Percentiles rank a stretch among this genome's conserved stretches.
Evolutionary conservation across 257 asterid species (phyloP).

Genomic region (Anisodus acutangulus): DNA sequence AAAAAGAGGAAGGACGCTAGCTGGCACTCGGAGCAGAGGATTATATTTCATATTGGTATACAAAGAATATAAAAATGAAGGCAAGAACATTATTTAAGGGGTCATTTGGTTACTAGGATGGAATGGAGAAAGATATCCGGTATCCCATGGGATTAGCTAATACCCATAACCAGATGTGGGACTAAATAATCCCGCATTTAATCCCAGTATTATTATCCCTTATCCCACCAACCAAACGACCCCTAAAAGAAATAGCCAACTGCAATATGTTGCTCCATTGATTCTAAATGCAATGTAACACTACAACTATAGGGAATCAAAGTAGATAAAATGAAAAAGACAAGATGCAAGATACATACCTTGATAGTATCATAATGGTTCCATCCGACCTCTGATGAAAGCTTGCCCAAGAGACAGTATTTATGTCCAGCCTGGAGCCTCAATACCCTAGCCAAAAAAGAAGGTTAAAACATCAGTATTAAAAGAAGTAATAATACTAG

Average conservation of each 20-base stretch:
- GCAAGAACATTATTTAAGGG: not conserved
- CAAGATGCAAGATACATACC: not conserved
- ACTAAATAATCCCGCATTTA: too few relatives aligned
- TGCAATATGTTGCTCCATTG: not conserved
- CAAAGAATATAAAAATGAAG: not conserved
- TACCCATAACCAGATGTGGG: too few relatives aligned
- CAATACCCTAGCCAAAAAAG: conserved; percentile 12
- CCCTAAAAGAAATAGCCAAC: not conserved
- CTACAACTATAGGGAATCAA: not conserved
- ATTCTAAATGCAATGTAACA: not conserved
- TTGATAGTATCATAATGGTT: conserved; percentile 23
- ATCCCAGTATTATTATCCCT: too few relatives aligned
- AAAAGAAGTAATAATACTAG: not conserved
- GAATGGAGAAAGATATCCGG: too few relatives aligned
- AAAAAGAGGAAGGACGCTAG: not conserved
- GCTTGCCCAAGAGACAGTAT: conserved; percentile 29
- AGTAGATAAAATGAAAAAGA: not conserved
- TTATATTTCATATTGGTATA: not conserved
- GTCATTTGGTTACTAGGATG: too few relatives aligned
- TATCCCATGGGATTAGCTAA: too few relatives aligned
- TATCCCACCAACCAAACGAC: too few relatives aligned
- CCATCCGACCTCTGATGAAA: conserved; percentile 31
- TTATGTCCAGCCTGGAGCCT: conserved; percentile 26
- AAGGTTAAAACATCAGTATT: not conserved
- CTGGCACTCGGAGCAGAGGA: not conserved